Conservation (phyloP, 208 protist genomes). For the Leishmania arabica region DNA sequence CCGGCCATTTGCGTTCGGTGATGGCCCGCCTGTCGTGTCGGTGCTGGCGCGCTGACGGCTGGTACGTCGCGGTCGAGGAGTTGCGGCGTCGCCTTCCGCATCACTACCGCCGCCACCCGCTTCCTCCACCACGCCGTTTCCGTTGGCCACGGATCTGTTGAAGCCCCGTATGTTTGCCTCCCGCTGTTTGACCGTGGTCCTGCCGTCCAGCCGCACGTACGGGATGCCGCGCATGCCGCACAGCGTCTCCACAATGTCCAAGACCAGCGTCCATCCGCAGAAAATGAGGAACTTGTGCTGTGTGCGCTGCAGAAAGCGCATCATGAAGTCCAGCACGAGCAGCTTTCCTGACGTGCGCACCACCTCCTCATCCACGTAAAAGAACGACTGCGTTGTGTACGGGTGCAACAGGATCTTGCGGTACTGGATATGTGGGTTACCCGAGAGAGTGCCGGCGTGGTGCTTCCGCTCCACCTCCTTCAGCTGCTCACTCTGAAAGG, state of each 20-base stretch:
- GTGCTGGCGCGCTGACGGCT: no score
- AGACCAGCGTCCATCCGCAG: constrained; percentile 90
- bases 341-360: constrained; percentile 76
- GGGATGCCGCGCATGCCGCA: constrained; percentile 40
- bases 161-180: constrained; percentile 88
- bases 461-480: constrained; percentile 27
- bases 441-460: constrained; percentile 26
- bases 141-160: constrained; percentile 33
- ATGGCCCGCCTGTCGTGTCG: no score
- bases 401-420: constrained; percentile 87
- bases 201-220: constrained; percentile 75
- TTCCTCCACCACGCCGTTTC: not conserved
- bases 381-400: constrained; percentile 73
- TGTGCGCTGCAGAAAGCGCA: constrained; percentile 57
- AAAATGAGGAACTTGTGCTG: constrained; percentile 95
- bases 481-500: constrained; percentile 38
- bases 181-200: constrained; percentile 49
- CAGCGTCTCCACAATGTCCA: constrained; percentile 80
- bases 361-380: constrained; percentile 66
- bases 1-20: no score
- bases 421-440: constrained; percentile 54
- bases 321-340: constrained; percentile 87
- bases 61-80: no score
- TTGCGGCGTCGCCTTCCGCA: no score
- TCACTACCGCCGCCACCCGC: no score